Percentiles rank a stretch among this genome's conserved stretches.
These are phyloP conservation scores for Metschnikowia drakensbergensis DNA, from an alignment of 805 yeast genomes.

Conservation along the genomic window DNA sequence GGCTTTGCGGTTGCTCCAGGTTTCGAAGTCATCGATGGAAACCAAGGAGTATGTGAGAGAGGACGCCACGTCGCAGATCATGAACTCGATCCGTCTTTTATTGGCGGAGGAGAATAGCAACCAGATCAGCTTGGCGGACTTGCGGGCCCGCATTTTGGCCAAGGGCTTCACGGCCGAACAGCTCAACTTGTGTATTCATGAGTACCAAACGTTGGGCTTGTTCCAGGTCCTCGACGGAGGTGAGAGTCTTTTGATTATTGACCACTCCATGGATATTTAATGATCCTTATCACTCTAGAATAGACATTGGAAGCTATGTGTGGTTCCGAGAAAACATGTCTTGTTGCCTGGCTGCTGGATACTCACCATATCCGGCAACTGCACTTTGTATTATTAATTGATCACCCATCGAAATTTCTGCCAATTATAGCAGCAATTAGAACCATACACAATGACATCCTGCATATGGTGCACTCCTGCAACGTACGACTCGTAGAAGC, in stretches of 20 bases:
- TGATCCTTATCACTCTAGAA: neutral
- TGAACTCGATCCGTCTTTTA: conserved; percentile 40
- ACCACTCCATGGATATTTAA: conserved; percentile 28
- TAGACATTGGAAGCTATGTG: neutral
- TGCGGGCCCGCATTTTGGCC: conserved; percentile 64
- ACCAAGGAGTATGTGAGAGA: conserved; percentile 50
- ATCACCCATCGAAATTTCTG: too few species aligned
- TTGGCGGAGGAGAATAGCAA: conserved; percentile 41
- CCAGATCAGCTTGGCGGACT: conserved; percentile 35
- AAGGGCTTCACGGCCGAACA: conserved; percentile 83
- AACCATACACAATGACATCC: too few species aligned
- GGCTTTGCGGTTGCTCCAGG: conserved; percentile 81
- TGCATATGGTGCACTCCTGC: too few species aligned
- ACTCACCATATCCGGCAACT: too few species aligned
- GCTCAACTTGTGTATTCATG: conserved; percentile 68
- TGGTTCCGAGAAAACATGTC: neutral
- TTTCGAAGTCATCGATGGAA: conserved; percentile 79
- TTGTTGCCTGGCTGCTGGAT: too few species aligned
- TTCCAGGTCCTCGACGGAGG: conserved; percentile 77
- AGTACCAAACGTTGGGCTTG: conserved; percentile 66
- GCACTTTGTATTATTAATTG: too few species aligned
- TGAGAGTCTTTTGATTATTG: conserved; percentile 53
- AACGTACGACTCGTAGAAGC: neutral
- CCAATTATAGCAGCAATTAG: too few species aligned
- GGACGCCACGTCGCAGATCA: conserved; percentile 60